A percentile compares a stretch with the other conserved stretches of the same genome.
Conservation (phyloP, 768 basidiomycete genomes). For the Xerocomus spinulosus region DNA sequence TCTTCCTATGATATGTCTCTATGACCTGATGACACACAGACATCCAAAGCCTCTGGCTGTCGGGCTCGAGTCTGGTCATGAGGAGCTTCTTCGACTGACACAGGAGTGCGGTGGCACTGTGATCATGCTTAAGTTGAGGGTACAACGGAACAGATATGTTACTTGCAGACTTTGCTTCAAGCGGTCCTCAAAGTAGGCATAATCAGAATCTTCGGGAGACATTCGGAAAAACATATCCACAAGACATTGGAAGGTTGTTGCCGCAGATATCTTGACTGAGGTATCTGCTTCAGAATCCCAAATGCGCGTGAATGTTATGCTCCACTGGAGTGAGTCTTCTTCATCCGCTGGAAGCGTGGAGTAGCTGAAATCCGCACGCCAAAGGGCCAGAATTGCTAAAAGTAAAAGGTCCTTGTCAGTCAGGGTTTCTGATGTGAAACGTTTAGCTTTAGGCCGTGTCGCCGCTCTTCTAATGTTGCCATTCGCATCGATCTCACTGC, state of each 20-base stretch:
- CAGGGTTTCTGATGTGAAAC: conserved; percentile 53
- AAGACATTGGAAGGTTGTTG: conserved; percentile 45
- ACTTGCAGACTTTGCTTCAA: conserved; percentile 46
- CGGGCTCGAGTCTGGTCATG: conserved; percentile 52
- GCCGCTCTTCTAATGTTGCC: conserved; percentile 52
- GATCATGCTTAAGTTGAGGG: background rate
- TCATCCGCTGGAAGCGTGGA: conserved; percentile 43
- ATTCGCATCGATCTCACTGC: conserved; percentile 57
- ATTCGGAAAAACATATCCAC: conserved; percentile 43
- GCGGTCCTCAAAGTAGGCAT: conserved; percentile 37
- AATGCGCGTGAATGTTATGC: conserved; percentile 43
- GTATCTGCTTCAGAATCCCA: conserved; percentile 64
- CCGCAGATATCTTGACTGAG: conserved; percentile 58
- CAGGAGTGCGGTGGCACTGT: conserved; percentile 29
- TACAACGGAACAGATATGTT: conserved; percentile 10
- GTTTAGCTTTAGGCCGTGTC: conserved; percentile 57
- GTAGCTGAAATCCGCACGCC: conserved; percentile 55
- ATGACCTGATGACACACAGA: conserved; percentile 56
- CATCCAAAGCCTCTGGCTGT: conserved; percentile 67
- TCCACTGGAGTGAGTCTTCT: conserved; percentile 44
- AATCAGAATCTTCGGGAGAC: conserved; percentile 36
- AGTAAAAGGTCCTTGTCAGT: conserved; percentile 67
- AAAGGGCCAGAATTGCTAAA: conserved; percentile 64
- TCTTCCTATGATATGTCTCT: conserved; percentile 48
- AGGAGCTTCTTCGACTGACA: conserved; percentile 57